Conservation (phyloP, 208 protist genomes). For the Leishmania lainsoni region DNA sequence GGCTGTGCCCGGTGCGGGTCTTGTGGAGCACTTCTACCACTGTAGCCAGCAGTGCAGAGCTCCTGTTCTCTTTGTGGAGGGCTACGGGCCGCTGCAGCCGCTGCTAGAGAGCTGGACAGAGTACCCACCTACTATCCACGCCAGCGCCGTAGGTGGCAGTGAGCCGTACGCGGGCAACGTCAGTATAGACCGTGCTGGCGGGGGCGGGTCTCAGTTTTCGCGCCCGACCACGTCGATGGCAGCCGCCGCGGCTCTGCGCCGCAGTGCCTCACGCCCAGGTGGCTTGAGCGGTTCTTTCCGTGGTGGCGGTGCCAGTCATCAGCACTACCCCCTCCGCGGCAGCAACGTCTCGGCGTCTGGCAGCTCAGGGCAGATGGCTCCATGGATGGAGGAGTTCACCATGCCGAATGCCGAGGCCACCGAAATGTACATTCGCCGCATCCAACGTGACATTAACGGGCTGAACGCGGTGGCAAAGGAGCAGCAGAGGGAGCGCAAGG, state of each 20-base stretch:
- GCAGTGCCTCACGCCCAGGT: slow-evolving; percentile 19
- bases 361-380: not conserved
- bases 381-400: slow-evolving; percentile 46
- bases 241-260: slow-evolving; percentile 16
- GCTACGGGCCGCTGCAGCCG: slow-evolving; percentile 59
- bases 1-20: not conserved
- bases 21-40: slow-evolving; percentile 30
- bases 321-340: not conserved
- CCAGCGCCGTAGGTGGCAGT: not conserved
- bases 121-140: slow-evolving; percentile 25
- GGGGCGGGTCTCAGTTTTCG: slow-evolving; percentile 1
- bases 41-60: not conserved
- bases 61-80: slow-evolving; percentile 57
- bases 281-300: slow-evolving; percentile 1
- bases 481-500: slow-evolving; percentile 57
- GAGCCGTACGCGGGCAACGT: not conserved
- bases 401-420: slow-evolving; percentile 79
- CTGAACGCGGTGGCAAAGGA: slow-evolving; percentile 84
- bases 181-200: slow-evolving; percentile 1
- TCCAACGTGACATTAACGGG: slow-evolving; percentile 80
- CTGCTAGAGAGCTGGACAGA: slow-evolving; percentile 19
- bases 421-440: slow-evolving; percentile 58
- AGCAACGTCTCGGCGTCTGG: not conserved
- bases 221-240: slow-evolving; percentile 16
- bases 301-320: not conserved